phyloP scores from a whole-genome alignment of 2,329 filamentous ascomycete genomes.

The Pyricularia grisea region DNA sequence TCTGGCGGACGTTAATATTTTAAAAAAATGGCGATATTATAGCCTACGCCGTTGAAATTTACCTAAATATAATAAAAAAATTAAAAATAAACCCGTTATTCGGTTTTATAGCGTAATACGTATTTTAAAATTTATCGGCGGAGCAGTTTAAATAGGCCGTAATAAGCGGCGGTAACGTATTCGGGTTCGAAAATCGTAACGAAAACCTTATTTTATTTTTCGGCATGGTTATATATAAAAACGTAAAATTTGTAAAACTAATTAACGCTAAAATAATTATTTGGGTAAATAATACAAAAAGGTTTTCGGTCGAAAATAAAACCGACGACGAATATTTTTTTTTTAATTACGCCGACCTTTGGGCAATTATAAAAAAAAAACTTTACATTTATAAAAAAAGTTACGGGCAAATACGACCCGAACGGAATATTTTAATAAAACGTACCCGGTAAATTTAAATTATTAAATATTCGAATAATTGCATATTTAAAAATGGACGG shows the following conservation, averaged over 20 bases:
- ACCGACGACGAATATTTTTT: constrained; percentile 12
- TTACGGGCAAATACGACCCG: constrained; percentile 16
- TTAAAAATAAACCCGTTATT: constrained; percentile 12
- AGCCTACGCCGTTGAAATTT: constrained; percentile 21
- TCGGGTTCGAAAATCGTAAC: constrained; percentile 12
- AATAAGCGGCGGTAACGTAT: constrained; percentile 14
- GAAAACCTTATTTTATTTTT: constrained; percentile 12
- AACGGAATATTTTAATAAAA: constrained; percentile 15
- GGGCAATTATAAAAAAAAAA: constrained; percentile 17
- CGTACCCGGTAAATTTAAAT: constrained; percentile 10
- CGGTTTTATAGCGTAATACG: constrained; percentile 13
- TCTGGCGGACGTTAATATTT: too few species aligned
- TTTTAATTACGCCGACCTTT: too few species aligned
- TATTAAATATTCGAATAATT: neutral
- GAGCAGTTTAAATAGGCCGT: constrained; percentile 7
- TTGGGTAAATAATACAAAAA: constrained; percentile 9
- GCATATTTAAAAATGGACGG: neutral
- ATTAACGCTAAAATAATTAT: constrained; percentile 11
- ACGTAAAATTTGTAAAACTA: constrained; percentile 10
- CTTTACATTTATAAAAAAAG: constrained; percentile 9
- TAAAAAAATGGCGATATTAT: too few species aligned
- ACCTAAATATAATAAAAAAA: constrained; percentile 6
- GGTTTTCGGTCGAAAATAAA: constrained; percentile 10
- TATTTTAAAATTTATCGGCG: constrained; percentile 15
- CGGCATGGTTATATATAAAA: constrained; percentile 10